These are phyloP conservation scores for Begonia loranthoides DNA, from an alignment of 306 rosid genomes.

Conservation along the genomic window DNA sequence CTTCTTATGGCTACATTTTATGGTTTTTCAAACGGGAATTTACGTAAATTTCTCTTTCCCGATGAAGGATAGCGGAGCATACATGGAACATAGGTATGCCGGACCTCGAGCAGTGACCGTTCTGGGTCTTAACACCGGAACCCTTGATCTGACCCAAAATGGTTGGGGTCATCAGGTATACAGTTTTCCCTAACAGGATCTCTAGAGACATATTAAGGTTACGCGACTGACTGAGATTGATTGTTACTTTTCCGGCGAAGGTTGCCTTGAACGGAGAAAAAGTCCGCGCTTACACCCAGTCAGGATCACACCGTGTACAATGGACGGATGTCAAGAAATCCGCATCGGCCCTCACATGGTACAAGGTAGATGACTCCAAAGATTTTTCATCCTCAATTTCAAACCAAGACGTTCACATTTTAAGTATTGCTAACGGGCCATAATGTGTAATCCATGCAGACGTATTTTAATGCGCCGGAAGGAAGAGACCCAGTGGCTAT, in stretches of 20 bases:
- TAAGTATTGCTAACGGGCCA: too few relatives aligned
- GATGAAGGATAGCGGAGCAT: constrained; percentile 83
- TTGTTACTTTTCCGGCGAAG: constrained; percentile 14
- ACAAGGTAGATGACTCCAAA: constrained; percentile 35
- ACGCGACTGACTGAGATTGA: too few relatives aligned
- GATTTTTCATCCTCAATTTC: too few relatives aligned
- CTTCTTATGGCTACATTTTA: not conserved
- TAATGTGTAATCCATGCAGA: not conserved
- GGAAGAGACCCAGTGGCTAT: constrained; percentile 63
- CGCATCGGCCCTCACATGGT: constrained; percentile 49
- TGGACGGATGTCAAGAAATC: constrained; percentile 25
- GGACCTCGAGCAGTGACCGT: constrained; percentile 40
- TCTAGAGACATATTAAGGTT: too few relatives aligned
- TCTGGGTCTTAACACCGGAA: constrained; percentile 51
- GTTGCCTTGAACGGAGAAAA: constrained; percentile 50
- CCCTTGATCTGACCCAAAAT: constrained; percentile 30
- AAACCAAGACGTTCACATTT: too few relatives aligned
- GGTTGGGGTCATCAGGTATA: constrained; percentile 71
- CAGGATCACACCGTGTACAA: constrained; percentile 23
- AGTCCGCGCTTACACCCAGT: constrained; percentile 17
- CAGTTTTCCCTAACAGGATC: not conserved
- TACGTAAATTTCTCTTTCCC: not conserved
- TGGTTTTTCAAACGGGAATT: not conserved
- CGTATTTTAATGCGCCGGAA: constrained; percentile 44
- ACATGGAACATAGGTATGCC: constrained; percentile 83